These are phyloP conservation scores for Aspergillus japonicus DNA, from an alignment of 2,329 filamentous ascomycete genomes.

Conservation along the genomic window DNA sequence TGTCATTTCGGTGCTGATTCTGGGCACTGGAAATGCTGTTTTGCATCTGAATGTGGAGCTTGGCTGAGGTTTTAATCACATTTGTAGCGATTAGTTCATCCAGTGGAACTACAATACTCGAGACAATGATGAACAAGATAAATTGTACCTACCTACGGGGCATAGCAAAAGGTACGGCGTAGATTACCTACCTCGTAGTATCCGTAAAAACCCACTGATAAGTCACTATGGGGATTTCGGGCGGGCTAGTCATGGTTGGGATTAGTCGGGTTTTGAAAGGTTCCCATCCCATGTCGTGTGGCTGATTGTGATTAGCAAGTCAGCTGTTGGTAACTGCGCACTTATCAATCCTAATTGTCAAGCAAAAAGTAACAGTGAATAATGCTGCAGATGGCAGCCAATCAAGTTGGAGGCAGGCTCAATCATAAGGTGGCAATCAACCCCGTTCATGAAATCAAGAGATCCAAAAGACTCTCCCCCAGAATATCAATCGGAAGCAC, in stretches of 20 bases:
- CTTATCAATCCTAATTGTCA: conserved; percentile 1
- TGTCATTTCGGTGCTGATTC: not conserved
- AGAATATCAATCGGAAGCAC: not conserved
- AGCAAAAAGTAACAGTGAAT: conserved; percentile 7
- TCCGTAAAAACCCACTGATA: not conserved
- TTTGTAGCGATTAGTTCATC: not conserved
- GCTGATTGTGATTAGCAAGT: not conserved
- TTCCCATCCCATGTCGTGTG: not conserved
- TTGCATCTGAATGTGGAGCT: not conserved
- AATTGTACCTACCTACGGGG: too few relatives aligned
- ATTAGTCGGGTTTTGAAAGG: not conserved
- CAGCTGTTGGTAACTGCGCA: not conserved
- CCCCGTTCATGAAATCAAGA: not conserved
- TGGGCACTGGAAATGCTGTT: not conserved
- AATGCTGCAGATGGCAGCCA: conserved; percentile 1
- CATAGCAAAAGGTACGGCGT: too few relatives aligned
- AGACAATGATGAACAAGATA: too few relatives aligned
- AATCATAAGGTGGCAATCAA: conserved; percentile 4
- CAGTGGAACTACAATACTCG: too few relatives aligned
- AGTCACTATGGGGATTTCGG: not conserved
- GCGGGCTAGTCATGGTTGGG: not conserved
- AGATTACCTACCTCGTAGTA: too few relatives aligned
- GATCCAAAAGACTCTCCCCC: not conserved
- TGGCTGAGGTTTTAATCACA: not conserved
- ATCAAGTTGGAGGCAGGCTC: not conserved